Evolutionary conservation across 306 rosid species (phyloP).

Genomic region (Cyamopsis tetragonoloba): DNA sequence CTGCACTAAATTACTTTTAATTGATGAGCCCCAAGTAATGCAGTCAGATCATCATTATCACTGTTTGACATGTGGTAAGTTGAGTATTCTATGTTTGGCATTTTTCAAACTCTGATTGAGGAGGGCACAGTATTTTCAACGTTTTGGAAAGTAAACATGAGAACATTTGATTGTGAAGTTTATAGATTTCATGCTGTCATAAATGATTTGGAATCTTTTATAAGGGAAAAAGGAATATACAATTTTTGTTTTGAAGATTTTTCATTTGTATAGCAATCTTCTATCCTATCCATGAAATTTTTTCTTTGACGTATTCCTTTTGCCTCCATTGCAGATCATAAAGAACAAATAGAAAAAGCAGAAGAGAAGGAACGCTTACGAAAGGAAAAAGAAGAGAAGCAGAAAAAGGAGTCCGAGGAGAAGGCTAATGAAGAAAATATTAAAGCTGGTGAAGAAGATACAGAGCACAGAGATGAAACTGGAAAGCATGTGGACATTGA

Average conservation of each 20-base stretch:
- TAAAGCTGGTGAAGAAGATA: constrained; percentile 36
- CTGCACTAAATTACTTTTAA: background rate
- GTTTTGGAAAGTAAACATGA: constrained; percentile 1
- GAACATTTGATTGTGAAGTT: background rate
- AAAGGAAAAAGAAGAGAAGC: constrained; percentile 62
- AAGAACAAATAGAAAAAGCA: constrained; percentile 89
- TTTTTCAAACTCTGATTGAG: constrained; percentile 9
- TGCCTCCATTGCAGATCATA: constrained; percentile 59
- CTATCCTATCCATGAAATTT: background rate
- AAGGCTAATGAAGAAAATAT: constrained; percentile 36
- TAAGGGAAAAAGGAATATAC: background rate
- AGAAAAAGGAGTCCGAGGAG: constrained; percentile 60
- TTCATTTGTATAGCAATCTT: background rate
- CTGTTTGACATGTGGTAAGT: constrained; percentile 7
- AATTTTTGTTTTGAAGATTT: background rate
- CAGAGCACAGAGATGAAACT: constrained; percentile 31
- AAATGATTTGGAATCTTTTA: background rate
- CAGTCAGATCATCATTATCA: background rate
- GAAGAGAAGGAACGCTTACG: constrained; percentile 81
- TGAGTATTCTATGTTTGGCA: background rate
- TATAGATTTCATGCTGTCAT: background rate
- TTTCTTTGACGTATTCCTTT: constrained; percentile 19
- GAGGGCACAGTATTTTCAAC: background rate
- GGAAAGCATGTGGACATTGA: constrained; percentile 36
- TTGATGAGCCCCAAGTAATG: background rate